Evolutionary conservation across 2,329 filamentous ascomycete genomes (phyloP), one percentile per base, ranked within the genome.

Genomic region (Penicillium psychrosexuale): DNA sequence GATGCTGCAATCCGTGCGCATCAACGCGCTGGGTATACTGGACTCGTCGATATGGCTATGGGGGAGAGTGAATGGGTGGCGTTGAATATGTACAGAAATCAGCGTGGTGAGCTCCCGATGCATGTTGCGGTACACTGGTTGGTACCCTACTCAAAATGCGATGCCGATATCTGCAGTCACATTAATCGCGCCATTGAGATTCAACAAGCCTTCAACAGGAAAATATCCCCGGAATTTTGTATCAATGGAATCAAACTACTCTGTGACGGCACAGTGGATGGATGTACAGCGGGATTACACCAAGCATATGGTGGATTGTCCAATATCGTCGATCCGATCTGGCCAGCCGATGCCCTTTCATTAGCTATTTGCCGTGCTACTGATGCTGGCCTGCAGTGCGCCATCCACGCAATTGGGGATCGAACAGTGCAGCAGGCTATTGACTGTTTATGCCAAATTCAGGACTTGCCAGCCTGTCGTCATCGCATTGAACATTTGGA

Each of bases 401-500:
- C 79, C 0, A 61, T 81, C 4, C 79, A 81, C 53, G 79, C 79
- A 15, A 81, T 81, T 50, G 78, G 79, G 15, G 78, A 81, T 51
- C 66, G 68, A 48, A 75, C 78, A 5, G 74, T 80, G 8, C 68
- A 69, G 19, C 71, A 73, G 30, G 76, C 77, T 8, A 75, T 81
- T 56, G 72, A 80, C 34, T 53, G 53, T 37, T 17, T 59, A 43
- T 55, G 51, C 8, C 28, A 40, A 8, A 5, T 59, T 12, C 30
- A 13, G 12, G 28, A 60, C 72, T n/a, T 70, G 71, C 13, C 61
- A 47, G 9, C 53, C 53, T 33, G 68, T 69, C 13, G 78, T 4
- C 78, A 80, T 57, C 74, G 78, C 22, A 80, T 81, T 55, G 79
- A 81, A 63, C 78, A 81, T 63, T 68, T 81, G 9, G 78, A 81